Conservation (phyloP, 305 asterid species). For the Fraxinus paxiana region DNA sequence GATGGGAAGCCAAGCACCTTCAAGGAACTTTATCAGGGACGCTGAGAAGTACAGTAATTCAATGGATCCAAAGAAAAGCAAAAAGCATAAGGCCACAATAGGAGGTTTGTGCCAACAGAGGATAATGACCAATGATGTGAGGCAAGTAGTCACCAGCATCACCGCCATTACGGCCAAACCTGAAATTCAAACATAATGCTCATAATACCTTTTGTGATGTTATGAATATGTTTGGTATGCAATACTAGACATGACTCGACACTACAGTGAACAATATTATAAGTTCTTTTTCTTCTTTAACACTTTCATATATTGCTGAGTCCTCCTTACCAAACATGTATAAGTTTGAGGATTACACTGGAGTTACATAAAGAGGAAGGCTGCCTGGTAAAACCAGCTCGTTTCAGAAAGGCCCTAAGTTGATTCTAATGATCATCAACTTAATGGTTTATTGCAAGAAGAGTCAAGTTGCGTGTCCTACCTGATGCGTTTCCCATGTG, state of each 20-base stretch:
- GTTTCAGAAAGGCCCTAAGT: background rate
- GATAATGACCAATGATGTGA: constrained; percentile 81
- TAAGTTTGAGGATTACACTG: background rate
- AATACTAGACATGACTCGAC: background rate
- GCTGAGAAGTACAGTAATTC: constrained; percentile 90
- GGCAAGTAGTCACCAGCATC: constrained; percentile 96
- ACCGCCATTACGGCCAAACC: constrained; percentile 96
- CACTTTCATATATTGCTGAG: background rate
- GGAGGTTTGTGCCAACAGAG: constrained; percentile 95
- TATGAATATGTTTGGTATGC: background rate
- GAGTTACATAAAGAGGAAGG: background rate
- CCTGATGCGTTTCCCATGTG: constrained; percentile 98
- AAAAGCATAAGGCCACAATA: constrained; percentile 61
- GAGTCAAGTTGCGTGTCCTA: constrained; percentile 9
- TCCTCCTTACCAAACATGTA: background rate
- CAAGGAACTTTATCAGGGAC: constrained; percentile 78
- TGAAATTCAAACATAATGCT: constrained; percentile 27
- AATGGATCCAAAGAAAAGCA: constrained; percentile 77
- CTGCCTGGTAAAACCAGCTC: background rate
- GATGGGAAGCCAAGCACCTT: constrained; percentile 98
- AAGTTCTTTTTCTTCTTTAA: background rate
- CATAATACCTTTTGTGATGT: background rate
- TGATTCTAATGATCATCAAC: background rate
- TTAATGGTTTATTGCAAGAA: background rate
- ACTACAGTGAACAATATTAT: background rate